These are phyloP conservation scores for Leptodontidium sp. DNA, from an alignment of 2,329 filamentous ascomycete species.

Conservation along the genomic window DNA sequence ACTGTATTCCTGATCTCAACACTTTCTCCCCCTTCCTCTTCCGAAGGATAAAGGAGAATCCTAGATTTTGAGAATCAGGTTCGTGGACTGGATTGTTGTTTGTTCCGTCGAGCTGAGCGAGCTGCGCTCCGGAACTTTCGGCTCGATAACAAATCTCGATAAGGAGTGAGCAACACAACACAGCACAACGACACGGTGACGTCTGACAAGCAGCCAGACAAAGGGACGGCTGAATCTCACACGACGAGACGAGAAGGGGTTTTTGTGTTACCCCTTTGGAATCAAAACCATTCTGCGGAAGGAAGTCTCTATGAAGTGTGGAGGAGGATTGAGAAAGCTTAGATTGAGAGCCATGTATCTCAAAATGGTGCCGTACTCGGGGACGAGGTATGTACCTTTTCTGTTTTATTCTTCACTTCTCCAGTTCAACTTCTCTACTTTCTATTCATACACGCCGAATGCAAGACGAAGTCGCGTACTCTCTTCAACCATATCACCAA, in stretches of 20 bases:
- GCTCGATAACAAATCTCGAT: slow-evolving; percentile 4
- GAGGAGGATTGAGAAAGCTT: not conserved
- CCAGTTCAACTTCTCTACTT: too few species aligned
- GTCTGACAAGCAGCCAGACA: not conserved
- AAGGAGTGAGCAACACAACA: not conserved
- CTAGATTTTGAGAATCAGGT: slow-evolving; percentile 4
- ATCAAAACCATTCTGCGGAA: not conserved
- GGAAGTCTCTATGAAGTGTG: not conserved
- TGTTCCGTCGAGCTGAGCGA: not conserved
- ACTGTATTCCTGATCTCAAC: not conserved
- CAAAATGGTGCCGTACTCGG: slow-evolving; percentile 21
- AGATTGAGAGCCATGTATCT: not conserved
- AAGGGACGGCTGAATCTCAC: not conserved
- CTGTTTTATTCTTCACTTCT: not conserved
- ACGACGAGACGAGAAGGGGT: not conserved
- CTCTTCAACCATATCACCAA: not conserved
- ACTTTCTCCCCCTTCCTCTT: not conserved
- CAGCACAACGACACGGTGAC: slow-evolving; percentile 1
- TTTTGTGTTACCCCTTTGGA: not conserved
- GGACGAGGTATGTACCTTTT: slow-evolving; percentile 14
- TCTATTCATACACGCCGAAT: too few species aligned
- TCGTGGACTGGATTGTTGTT: not conserved
- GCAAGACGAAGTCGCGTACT: not conserved
- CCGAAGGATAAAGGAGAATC: not conserved
- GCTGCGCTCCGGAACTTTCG: slow-evolving; percentile 11